Evolutionary conservation across 2,329 filamentous ascomycete genomes (phyloP).

Genomic region (Xylariaceae sp.): DNA sequence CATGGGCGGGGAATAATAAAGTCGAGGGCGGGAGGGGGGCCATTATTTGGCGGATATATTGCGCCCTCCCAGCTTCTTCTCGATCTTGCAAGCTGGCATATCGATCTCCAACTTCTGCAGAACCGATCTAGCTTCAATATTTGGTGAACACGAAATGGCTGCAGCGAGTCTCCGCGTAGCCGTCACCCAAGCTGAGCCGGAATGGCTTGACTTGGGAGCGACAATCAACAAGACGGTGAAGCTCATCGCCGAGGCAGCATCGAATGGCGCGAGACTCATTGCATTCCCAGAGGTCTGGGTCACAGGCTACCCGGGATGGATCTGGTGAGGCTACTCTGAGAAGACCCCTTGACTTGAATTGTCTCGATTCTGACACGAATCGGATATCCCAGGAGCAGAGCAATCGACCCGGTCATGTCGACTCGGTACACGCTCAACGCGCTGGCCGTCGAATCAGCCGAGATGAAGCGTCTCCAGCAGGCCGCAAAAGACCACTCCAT

Average conservation of each 20-base stretch:
- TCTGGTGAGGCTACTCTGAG: background rate
- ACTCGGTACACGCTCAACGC: slow-evolving; percentile 34
- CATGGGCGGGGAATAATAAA: background rate
- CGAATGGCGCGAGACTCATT: slow-evolving; percentile 44
- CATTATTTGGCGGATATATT: background rate
- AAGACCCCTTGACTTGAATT: slow-evolving; percentile 29
- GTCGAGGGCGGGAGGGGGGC: background rate
- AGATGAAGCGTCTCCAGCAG: slow-evolving; percentile 35
- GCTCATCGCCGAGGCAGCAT: slow-evolving; percentile 46
- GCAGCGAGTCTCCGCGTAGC: slow-evolving; percentile 32
- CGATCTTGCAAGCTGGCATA: no score
- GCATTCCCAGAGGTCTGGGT: slow-evolving; percentile 42
- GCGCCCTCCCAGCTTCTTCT: background rate
- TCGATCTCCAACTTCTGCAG: no score
- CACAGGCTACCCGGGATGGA: slow-evolving; percentile 41
- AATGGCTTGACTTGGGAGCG: slow-evolving; percentile 46
- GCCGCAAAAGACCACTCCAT: slow-evolving; percentile 35
- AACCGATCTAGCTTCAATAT: no score
- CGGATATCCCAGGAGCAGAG: slow-evolving; percentile 27
- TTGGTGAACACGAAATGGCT: background rate
- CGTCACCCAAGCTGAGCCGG: slow-evolving; percentile 50
- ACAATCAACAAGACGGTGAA: slow-evolving; percentile 42
- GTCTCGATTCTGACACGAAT: background rate
- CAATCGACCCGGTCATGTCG: slow-evolving; percentile 30
- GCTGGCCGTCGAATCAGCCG: slow-evolving; percentile 27